Evolutionary conservation across 1,284 basidiomycete species (phyloP).

Genomic region (Leccinum fallax): DNA sequence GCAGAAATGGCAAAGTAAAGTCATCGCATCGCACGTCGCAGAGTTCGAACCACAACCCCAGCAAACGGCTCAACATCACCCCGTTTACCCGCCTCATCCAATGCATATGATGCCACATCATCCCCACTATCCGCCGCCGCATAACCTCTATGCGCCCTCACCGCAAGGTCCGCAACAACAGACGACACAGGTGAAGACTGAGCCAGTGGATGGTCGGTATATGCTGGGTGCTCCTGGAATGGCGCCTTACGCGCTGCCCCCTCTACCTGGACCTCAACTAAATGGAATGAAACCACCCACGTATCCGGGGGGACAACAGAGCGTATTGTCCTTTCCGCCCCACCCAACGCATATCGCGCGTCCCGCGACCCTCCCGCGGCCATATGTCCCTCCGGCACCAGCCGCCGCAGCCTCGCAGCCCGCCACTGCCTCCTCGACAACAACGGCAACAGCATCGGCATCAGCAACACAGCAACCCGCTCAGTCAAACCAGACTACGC

Average conservation of each 20-base stretch:
- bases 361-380: conserved; percentile 26
- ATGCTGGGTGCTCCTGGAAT: conserved; percentile 50
- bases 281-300: conserved; percentile 48
- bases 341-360: conserved; percentile 48
- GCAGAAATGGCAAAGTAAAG: conserved; percentile 94
- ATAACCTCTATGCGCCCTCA: conserved; percentile 49
- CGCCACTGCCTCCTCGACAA: conserved; percentile 13
- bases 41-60: conserved; percentile 77
- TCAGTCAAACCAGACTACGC: conserved; percentile 7
- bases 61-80: conserved; percentile 47
- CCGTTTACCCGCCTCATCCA: conserved; percentile 53
- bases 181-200: conserved; percentile 58
- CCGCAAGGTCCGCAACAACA: conserved; percentile 26
- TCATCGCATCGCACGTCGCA: conserved; percentile 90
- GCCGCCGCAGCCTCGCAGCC: conserved; percentile 15
- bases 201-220: conserved; percentile 66
- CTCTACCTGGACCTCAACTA: conserved; percentile 64
- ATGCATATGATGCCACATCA: conserved; percentile 53
- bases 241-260: conserved; percentile 55
- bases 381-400: conserved; percentile 25
- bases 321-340: conserved; percentile 58
- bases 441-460: conserved; percentile 4
- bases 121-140: conserved; percentile 46
- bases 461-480: conserved; percentile 13
- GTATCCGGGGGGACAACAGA: conserved; percentile 55